phyloP scores from a whole-genome alignment of 1,284 basidiomycete species.

The Macrocystidia cucumis region DNA sequence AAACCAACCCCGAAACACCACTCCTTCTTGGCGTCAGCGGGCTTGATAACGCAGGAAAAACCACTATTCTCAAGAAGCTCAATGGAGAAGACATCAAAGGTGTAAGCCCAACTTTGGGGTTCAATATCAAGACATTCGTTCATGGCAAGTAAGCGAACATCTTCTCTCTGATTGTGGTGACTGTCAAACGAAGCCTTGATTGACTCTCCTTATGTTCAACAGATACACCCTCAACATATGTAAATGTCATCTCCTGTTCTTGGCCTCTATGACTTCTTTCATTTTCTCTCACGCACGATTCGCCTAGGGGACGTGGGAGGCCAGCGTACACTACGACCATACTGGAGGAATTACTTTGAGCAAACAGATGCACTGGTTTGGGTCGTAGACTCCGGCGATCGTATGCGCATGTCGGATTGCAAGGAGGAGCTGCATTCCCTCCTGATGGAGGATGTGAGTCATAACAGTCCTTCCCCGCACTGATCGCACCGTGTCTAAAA shows the following conservation, averaged over 20 bases:
- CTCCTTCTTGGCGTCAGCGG: conserved; percentile 58
- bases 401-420: conserved; percentile 86
- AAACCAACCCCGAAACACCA: conserved; percentile 11
- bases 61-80: conserved; percentile 93
- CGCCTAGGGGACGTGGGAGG: conserved; percentile 94
- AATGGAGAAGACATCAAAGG: conserved; percentile 85
- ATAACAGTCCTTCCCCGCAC: conserved; percentile 10
- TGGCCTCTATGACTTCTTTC: conserved; percentile 4
- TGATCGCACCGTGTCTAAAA: conserved; percentile 15
- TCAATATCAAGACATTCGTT: conserved; percentile 96
- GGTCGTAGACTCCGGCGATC: conserved; percentile 96
- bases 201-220: conserved; percentile 7
- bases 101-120: conserved; percentile 93
- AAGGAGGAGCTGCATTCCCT: conserved; percentile 81
- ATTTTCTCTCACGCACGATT: conserved; percentile 8
- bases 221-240: conserved; percentile 94
- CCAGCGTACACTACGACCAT: conserved; percentile 90
- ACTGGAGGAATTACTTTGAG: conserved; percentile 99
- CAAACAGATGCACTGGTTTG: conserved; percentile 97
- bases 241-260: conserved; percentile 38
- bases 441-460: conserved; percentile 86
- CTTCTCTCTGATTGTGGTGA: conserved; percentile 14
- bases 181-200: conserved; percentile 2
- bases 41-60: conserved; percentile 99
- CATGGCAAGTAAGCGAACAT: conserved; percentile 69